A percentile compares a stretch with the other conserved stretches of the same genome.
These are phyloP conservation scores for Coemansia nantahalensis DNA, from an alignment of 192 early-diverging fungal species.

Conservation along the genomic window DNA sequence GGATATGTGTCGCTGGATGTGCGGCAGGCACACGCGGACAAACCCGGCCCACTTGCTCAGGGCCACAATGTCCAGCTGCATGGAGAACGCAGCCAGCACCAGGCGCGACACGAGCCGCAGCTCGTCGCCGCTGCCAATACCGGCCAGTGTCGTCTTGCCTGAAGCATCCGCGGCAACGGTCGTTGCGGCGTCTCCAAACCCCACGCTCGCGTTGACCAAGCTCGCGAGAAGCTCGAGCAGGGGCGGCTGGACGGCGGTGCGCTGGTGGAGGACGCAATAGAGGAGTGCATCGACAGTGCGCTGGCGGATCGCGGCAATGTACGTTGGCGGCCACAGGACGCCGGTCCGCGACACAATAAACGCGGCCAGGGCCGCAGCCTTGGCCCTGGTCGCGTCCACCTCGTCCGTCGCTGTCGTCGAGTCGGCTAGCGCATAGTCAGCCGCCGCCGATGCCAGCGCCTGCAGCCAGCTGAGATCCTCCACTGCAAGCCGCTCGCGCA, in stretches of 20 bases:
- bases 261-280: constrained; percentile 26
- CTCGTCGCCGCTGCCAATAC: not conserved
- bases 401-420: not conserved
- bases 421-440: constrained; percentile 36
- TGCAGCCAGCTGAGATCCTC: constrained; percentile 26
- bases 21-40: constrained; percentile 12
- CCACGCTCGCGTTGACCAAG: constrained; percentile 12
- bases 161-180: not conserved
- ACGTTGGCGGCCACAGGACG: constrained; percentile 22
- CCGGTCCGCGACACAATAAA: constrained; percentile 8
- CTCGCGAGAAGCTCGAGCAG: constrained; percentile 30
- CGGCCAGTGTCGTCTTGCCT: too few species aligned
- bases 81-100: constrained; percentile 32
- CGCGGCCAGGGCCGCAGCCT: constrained; percentile 19
- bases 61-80: constrained; percentile 30
- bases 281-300: constrained; percentile 33
- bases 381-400: constrained; percentile 21
- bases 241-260: constrained; percentile 24
- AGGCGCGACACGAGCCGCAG: constrained; percentile 20
- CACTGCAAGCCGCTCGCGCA: constrained; percentile 5
- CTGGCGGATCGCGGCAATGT: constrained; percentile 12
- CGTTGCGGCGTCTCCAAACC: not conserved
- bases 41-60: constrained; percentile 35
- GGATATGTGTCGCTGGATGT: too few species aligned
- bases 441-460: constrained; percentile 5